Evolutionary conservation across 1,139 yeast genomes (phyloP).

Genomic region (Kodamaea ohmeri): DNA sequence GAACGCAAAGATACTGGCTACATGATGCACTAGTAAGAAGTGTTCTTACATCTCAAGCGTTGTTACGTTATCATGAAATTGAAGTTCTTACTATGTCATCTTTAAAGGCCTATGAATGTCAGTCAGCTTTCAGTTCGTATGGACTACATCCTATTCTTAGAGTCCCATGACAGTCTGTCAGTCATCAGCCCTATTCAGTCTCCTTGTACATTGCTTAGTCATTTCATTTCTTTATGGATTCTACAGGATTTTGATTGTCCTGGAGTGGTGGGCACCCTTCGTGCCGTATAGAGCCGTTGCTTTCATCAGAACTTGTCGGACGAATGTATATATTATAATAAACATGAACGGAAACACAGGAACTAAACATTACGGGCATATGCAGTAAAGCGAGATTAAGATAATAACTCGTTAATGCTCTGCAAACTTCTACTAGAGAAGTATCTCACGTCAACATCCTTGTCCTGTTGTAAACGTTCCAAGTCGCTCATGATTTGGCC

Average conservation of each 20-base stretch:
- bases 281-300: neutral
- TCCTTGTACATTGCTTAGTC: no score
- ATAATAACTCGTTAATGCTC: slow-evolving; percentile 29
- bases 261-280: no score
- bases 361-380: slow-evolving; percentile 5
- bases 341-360: slow-evolving; percentile 7
- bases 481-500: slow-evolving; percentile 62
- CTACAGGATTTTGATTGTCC: no score
- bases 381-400: slow-evolving; percentile 1
- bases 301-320: neutral
- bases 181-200: neutral
- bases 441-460: slow-evolving; percentile 86
- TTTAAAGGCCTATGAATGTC: no score
- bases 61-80: no score
- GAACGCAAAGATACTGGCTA: no score
- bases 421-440: slow-evolving; percentile 67
- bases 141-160: no score
- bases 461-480: slow-evolving; percentile 64
- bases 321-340: slow-evolving; percentile 10
- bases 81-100: no score
- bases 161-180: neutral
- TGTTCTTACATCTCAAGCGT: no score
- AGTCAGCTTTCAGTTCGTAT: no score
- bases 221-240: no score
- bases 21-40: no score